Percentiles rank a stretch among this genome's conserved stretches.
Evolutionary conservation across 257 asterid species (phyloP).

Genomic region (Hygrophila difformis): DNA sequence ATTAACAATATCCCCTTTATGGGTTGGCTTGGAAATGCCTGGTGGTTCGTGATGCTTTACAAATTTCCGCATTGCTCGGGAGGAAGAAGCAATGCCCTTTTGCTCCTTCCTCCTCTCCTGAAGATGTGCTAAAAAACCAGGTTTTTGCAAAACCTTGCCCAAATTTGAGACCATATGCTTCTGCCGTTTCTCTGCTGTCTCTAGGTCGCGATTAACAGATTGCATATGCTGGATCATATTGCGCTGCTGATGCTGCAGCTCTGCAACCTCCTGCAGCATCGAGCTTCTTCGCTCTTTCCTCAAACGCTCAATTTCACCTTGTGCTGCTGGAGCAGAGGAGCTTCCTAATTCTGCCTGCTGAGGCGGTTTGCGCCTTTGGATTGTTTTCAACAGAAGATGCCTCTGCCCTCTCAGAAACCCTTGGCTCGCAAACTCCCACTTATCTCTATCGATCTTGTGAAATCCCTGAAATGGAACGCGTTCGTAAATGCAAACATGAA

Average conservation of each 20-base stretch:
- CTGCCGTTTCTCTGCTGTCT: constrained; percentile 67
- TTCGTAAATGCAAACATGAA: no score
- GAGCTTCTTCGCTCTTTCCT: constrained; percentile 55
- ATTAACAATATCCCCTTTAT: constrained; percentile 27
- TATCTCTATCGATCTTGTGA: constrained; percentile 66
- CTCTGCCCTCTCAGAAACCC: constrained; percentile 57
- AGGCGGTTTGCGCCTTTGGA: constrained; percentile 64
- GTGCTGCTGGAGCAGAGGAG: constrained; percentile 31
- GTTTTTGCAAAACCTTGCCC: constrained; percentile 63
- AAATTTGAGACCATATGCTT: constrained; percentile 78
- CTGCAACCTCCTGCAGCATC: constrained; percentile 64
- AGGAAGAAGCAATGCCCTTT: constrained; percentile 30
- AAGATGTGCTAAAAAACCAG: constrained; percentile 32
- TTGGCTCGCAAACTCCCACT: constrained; percentile 75
- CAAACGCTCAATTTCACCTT: constrained; percentile 46
- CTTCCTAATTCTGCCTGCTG: constrained; percentile 45
- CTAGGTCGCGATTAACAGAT: constrained; percentile 49
- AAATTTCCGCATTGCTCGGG: constrained; percentile 44
- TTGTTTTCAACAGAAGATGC: constrained; percentile 54
- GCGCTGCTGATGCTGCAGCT: constrained; percentile 62
- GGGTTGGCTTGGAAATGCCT: constrained; percentile 17
- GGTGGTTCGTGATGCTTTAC: constrained; percentile 35
- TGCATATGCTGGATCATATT: constrained; percentile 50
- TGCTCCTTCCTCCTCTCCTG: constrained; percentile 37
- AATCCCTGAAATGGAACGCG: no score